Base-by-base conservation (phyloP, 208 protist species). In the Leishmania guyanensis region DNA sequence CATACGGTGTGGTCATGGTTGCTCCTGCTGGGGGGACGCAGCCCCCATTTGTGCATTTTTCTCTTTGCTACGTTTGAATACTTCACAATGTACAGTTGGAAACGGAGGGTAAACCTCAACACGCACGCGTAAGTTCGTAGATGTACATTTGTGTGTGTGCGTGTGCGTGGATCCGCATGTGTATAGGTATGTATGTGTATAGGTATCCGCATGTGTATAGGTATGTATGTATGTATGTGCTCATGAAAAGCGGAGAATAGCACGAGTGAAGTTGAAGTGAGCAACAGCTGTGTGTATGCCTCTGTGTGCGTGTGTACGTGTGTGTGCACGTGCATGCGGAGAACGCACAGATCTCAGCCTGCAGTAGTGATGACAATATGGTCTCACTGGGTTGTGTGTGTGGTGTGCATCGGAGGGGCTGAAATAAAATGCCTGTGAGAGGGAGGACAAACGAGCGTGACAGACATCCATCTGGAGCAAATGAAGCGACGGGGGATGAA, bases 151-250 rank as follows among this genome's bases (percentile, higher is more conserved):
- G 48, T 36, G 29, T 53, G 53, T 56, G 20, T 68, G 56, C 71
- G 78, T 77, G 20, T 50, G 46, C 50, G 56, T 80, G 43, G 10
- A 26, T 72, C 0, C 66, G 48, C 26, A 33, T 33, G 33, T 46
- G 43, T 69, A 51, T 70, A 72, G 70, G 14, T 56, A 58, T 46
- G 36, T 29, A 66, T 78, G 3, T 64, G n/a, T 64, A 29, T 64
- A 64, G 36, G n/a, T 64, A 26, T 72, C 33, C 33, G 36, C 50
- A 66, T 78, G 3, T 64, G n/a, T 64, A 29, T 64, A 64, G 36
- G 14, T 56, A 58, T 46, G 3, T 64, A 33, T 64, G 0, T 64
- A 64, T 0, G n/a, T 64, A 6, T 43, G 22, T 26, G 12, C 16
- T 2, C 16, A 22, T 4, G 20, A 43, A 20, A 50, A 10, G 17